Evolutionary conservation across 371 early-diverging fungal genomes (phyloP).

Genomic region (Mortierella sp.): DNA sequence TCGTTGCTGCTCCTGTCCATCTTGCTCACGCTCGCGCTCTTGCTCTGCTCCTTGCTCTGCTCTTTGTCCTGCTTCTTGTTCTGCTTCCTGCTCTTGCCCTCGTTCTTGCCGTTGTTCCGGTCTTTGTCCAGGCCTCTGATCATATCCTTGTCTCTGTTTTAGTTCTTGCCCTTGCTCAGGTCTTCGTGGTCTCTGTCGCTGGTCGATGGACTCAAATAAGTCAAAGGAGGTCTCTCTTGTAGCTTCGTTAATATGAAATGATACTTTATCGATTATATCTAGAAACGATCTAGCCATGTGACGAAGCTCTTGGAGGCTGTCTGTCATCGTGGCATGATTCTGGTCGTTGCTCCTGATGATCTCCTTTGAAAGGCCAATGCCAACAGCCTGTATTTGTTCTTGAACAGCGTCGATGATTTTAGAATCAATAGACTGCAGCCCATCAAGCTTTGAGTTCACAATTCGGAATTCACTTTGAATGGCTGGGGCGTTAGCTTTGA

Average conservation of each 20-base stretch:
- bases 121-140: not conserved
- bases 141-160: not conserved
- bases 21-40: not conserved
- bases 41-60: not conserved
- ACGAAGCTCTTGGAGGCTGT: too few species aligned
- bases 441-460: slow-evolving; percentile 1
- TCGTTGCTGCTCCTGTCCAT: not conserved
- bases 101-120: not conserved
- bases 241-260: too few species aligned
- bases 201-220: not conserved
- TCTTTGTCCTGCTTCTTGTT: too few species aligned
- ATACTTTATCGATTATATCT: too few species aligned
- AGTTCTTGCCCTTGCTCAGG: not conserved
- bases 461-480: slow-evolving; percentile 1
- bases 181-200: too few species aligned
- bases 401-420: not conserved
- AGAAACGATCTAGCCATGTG: too few species aligned
- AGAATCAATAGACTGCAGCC: not conserved
- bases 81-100: not conserved
- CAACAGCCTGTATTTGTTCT: too few species aligned
- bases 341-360: too few species aligned
- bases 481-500: slow-evolving; percentile 4
- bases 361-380: too few species aligned
- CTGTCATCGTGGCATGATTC: too few species aligned
- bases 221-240: too few species aligned